Percentiles rank a stretch among this genome's conserved stretches.
These are phyloP conservation scores for Saccharomyces kudriavzevii DNA, from an alignment of 805 yeast genomes.

Conservation along the genomic window DNA sequence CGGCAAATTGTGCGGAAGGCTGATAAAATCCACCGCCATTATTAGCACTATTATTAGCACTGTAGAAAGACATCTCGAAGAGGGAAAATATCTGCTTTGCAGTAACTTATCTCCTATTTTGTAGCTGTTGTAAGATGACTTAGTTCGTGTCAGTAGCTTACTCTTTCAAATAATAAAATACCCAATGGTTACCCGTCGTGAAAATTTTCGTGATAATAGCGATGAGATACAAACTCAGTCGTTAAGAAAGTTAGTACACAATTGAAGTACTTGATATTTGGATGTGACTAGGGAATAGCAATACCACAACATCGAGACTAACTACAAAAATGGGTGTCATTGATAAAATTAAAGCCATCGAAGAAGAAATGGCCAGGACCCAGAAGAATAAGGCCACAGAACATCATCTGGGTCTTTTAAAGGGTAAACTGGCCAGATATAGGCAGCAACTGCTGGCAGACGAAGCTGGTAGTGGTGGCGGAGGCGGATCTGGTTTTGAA, in stretches of 20 bases:
- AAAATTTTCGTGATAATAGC: not conserved
- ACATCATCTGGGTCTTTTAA: conserved; percentile 86
- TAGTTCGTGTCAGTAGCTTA: not conserved
- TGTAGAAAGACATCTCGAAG: conserved; percentile 10
- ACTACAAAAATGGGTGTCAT: conserved; percentile 27
- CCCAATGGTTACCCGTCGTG: not conserved
- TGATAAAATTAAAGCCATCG: conserved; percentile 82
- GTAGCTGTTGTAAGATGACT: not conserved
- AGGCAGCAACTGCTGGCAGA: conserved; percentile 90
- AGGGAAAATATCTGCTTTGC: not conserved
- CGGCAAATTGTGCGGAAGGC: conserved; percentile 23
- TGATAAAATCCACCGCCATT: conserved; percentile 10
- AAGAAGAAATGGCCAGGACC: conserved; percentile 87
- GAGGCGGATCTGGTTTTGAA: conserved; percentile 86
- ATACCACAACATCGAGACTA: not conserved
- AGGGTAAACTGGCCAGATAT: conserved; percentile 89
- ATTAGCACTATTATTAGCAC: not conserved
- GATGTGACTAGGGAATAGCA: not conserved
- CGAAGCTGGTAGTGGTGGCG: conserved; percentile 58
- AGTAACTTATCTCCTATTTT: not conserved
- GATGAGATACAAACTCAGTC: not conserved
- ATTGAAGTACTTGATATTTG: not conserved
- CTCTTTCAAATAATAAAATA: not conserved
- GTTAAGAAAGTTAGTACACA: not conserved
- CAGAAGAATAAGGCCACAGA: conserved; percentile 98